Evolutionary conservation across 495 filamentous ascomycete species (phyloP), one percentile per base, ranked within the genome.

Genomic region (Neurospora terricola): DNA sequence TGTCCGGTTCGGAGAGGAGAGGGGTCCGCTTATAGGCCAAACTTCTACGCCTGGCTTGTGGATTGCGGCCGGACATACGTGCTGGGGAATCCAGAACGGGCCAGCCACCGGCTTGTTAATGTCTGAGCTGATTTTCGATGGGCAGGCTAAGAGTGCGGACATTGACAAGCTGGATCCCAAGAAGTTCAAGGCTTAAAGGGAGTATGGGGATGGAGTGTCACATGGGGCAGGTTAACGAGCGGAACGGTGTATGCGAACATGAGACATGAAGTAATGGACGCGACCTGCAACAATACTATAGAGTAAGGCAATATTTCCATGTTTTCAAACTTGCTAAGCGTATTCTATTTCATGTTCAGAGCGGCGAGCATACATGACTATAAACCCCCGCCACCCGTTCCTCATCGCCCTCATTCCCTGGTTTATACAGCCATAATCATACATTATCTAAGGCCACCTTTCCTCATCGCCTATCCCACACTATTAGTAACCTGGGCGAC

Each of bases 1-100:
- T 73, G 86, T 86, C 68, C 85, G 88, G 1, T 87, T 88, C 40
- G 87, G 88, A 38, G 81, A 84, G 40, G 86, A 88, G 71, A 77
- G 77, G 23, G 91, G 90, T 2, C 96, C 96, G 38, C 81, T 98
- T 38, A 87, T 98, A 39, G 96, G 93, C 1, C 82, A 88, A 74
- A 93, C 94, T 30, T 86, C 88, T 5, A 88, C 91, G 2, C 89
- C 90, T 30, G 94, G 96, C 0, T 77, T 98, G 42, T 89, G 94
- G 79, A 83, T 99, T 74, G 96, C 96, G 3, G 87, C 93, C 8
- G 96, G 96, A 14, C 96, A 99, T 83, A 97, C 93, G 4, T 98
- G 96, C 81, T 98, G 96, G 96, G 95, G 95, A 18, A 97, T 99
- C 70, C 95, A 98, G 81, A 99, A 99, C 85, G 94, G 90, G 4